Base-by-base conservation (phyloP, 2,329 filamentous ascomycete species). In the Chaetomiaceae sp. region DNA sequence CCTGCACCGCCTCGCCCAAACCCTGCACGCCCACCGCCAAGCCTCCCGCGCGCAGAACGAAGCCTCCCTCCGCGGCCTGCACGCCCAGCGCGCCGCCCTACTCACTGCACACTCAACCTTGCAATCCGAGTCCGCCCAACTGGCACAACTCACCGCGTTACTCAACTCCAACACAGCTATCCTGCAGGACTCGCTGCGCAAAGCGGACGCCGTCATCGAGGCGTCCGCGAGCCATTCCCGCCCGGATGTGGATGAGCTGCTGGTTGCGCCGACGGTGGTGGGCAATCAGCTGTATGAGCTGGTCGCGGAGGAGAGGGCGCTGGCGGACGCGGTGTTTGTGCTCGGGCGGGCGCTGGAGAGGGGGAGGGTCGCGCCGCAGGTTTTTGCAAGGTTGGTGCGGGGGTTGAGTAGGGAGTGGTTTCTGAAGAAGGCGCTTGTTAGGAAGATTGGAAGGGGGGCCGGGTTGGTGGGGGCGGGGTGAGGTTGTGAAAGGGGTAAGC, bases 261-360 rank as follows among this genome's bases (percentile, higher is more conserved):
- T 98, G 3, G 88, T 96, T n/a, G 88, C 90, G 3, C 89, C 91
- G 1, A 96, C 88, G 0, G 84, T 96, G 1, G 93, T 96, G 4
- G 88, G 86, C 0, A 90, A 91, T 55, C 93, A 98, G 70, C 70
- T 98, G 18, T 98, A 97, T 66, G 82, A 83, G 38, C 73, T 94
- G 2, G 87, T 90, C 22, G 88, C 89, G 1, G 93, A 98, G 62
- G 91, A 96, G 68, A 77, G 84, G 55, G 89, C 86, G 3, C 77
- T 95, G 38, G 85, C 84, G 26, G 91, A 96, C 62, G 86, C 88
- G 3, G 81, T 97, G 52, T 95, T 93, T 60, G 83, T 89, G 52
- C 71, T 94, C 12, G 84, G 85, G 1, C 72, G 83, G 46, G 87
- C 83, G 1, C 75, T 91, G 17, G 86, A 91, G 63, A 73, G 75